Evolutionary conservation across 257 asterid species (phyloP).

Genomic region (Salvia rosmarinus): DNA sequence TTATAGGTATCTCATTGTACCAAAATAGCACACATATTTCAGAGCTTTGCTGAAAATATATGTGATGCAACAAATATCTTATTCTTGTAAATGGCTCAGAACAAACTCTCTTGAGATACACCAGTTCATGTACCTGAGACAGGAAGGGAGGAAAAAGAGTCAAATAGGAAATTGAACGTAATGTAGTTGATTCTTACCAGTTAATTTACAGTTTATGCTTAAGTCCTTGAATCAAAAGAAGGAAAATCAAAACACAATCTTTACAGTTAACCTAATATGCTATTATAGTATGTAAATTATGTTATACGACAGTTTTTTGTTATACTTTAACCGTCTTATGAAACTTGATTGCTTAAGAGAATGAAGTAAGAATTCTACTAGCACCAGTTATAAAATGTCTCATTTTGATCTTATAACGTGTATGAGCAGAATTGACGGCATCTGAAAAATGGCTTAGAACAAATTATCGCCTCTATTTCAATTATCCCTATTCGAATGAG

Average conservation of each 20-base stretch:
- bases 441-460: slow-evolving; percentile 17
- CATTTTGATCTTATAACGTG: not conserved
- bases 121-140: slow-evolving; percentile 40
- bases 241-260: not conserved
- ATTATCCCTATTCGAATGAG: not conserved
- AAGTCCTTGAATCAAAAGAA: not conserved
- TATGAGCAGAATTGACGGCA: not conserved
- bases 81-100: slow-evolving; percentile 8
- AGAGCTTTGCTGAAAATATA: slow-evolving; percentile 11
- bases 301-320: not conserved
- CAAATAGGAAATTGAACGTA: not conserved
- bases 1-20: slow-evolving; percentile 20
- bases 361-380: not conserved
- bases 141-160: not conserved
- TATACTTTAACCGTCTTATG: not conserved
- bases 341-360: not conserved
- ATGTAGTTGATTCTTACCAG: not conserved
- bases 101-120: slow-evolving; percentile 4
- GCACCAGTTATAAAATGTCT: not conserved
- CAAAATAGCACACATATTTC: not conserved
- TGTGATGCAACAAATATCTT: slow-evolving; percentile 28
- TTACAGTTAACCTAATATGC: not conserved
- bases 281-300: not conserved
- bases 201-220: not conserved
- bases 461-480: not conserved